These are phyloP conservation scores for Cladosporium sp. DNA, from an alignment of 2,329 filamentous ascomycete genomes.

Conservation along the genomic window DNA sequence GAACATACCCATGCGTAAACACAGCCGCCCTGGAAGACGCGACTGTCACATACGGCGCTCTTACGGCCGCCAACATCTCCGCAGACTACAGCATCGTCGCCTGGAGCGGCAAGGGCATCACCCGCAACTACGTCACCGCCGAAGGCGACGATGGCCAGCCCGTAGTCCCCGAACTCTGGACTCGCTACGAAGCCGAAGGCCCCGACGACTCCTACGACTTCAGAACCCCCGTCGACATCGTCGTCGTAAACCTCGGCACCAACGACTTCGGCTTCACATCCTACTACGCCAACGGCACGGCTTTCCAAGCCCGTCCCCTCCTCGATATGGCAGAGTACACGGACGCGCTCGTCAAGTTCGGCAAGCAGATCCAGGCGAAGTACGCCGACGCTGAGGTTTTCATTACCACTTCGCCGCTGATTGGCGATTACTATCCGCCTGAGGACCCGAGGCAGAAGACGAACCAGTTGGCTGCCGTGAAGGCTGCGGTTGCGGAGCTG, in stretches of 20 bases:
- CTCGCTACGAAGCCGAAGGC: constrained; percentile 46
- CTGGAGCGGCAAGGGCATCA: constrained; percentile 44
- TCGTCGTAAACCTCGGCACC: constrained; percentile 49
- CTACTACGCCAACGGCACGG: constrained; percentile 42
- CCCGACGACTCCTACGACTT: constrained; percentile 37
- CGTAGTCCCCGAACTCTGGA: constrained; percentile 45
- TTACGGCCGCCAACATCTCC: constrained; percentile 43
- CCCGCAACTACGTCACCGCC: constrained; percentile 43
- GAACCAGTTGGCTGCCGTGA: constrained; percentile 39
- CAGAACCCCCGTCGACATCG: constrained; percentile 34
- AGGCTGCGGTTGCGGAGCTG: constrained; percentile 38
- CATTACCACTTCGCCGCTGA: constrained; percentile 44
- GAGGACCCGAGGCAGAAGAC: constrained; percentile 41
- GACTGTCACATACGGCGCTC: constrained; percentile 45
- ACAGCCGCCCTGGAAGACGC: constrained; percentile 43
- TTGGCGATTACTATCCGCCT: constrained; percentile 43
- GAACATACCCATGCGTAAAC: constrained; percentile 43
- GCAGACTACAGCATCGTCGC: constrained; percentile 48
- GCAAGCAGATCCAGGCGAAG: constrained; percentile 36
- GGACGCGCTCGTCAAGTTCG: constrained; percentile 36
- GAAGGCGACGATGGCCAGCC: constrained; percentile 27
- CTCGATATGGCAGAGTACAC: constrained; percentile 24
- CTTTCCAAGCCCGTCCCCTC: constrained; percentile 33
- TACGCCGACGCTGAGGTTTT: constrained; percentile 44
- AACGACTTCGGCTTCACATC: constrained; percentile 30